These are phyloP conservation scores for Chaetoceros tenuissimus DNA, from an alignment of 108 stramenopile genomes.

Conservation along the genomic window DNA sequence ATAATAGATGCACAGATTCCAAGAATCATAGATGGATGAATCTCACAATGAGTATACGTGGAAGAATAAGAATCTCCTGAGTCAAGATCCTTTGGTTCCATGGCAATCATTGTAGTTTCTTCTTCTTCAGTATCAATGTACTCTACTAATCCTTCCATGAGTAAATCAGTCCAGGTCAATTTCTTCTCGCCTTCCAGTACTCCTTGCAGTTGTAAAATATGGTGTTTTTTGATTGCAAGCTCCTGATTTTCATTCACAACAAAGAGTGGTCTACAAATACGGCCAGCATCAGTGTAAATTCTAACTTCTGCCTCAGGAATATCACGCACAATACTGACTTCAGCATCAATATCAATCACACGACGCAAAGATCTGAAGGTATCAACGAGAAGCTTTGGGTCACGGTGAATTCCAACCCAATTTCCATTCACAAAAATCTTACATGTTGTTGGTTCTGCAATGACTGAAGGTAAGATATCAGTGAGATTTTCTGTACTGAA, in stretches of 20 bases:
- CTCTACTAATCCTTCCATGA: slow-evolving; percentile 93
- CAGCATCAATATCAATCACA: slow-evolving; percentile 91
- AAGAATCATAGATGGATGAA: slow-evolving; percentile 98
- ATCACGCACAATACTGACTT: slow-evolving; percentile 94
- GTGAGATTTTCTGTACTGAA: slow-evolving; percentile 89
- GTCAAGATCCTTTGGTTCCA: slow-evolving; percentile 91
- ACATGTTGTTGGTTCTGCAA: slow-evolving; percentile 90
- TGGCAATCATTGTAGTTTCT: slow-evolving; percentile 98
- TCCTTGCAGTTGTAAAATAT: slow-evolving; percentile 74
- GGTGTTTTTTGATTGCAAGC: slow-evolving; percentile 74
- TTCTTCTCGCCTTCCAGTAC: slow-evolving; percentile 60
- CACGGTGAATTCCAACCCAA: slow-evolving; percentile 97
- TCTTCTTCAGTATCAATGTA: slow-evolving; percentile 99
- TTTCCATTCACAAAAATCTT: slow-evolving; percentile 99
- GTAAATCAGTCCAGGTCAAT: slow-evolving; percentile 83
- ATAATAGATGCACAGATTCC: slow-evolving; percentile 93
- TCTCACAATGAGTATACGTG: slow-evolving; percentile 99
- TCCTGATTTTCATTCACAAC: slow-evolving; percentile 82
- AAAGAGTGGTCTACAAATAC: slow-evolving; percentile 96
- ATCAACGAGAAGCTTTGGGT: slow-evolving; percentile 84
- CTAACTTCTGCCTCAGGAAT: slow-evolving; percentile 91
- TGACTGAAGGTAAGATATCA: slow-evolving; percentile 85
- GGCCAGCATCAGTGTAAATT: slow-evolving; percentile 98
- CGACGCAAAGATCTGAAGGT: slow-evolving; percentile 89
- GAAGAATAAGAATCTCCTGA: slow-evolving; percentile 80